These are phyloP conservation scores for Neurospora sp. DNA, from an alignment of 495 filamentous ascomycete species.

Conservation along the genomic window DNA sequence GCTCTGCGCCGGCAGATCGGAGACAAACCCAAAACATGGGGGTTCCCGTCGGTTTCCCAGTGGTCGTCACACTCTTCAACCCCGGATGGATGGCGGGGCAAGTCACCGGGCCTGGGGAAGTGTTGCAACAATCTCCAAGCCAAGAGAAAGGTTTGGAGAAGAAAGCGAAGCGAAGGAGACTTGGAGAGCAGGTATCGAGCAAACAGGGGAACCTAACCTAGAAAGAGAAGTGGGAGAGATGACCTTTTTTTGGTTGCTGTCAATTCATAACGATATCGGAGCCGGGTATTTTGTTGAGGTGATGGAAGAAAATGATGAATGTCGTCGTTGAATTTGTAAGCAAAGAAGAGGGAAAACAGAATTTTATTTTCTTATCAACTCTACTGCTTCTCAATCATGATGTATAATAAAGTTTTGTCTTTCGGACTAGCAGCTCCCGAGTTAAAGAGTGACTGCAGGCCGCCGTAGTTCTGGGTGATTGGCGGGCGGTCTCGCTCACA, in stretches of 20 bases:
- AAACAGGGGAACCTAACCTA: neutral
- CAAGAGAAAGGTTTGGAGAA: neutral
- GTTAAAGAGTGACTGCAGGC: neutral
- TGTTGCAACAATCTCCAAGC: neutral
- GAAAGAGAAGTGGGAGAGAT: too few relatives aligned
- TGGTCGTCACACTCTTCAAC: neutral
- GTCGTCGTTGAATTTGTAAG: neutral
- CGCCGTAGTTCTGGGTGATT: neutral
- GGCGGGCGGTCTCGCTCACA: neutral
- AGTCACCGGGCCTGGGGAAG: neutral
- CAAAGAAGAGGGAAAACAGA: neutral
- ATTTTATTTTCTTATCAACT: neutral
- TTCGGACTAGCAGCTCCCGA: neutral
- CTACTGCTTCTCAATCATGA: too few relatives aligned
- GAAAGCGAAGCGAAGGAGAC: neutral
- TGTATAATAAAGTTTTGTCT: too few relatives aligned
- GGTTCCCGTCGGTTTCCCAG: neutral
- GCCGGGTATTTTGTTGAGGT: neutral
- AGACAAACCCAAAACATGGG: constrained; percentile 3
- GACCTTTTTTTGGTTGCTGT: neutral
- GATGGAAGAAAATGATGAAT: neutral
- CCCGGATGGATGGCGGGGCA: neutral
- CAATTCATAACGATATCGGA: neutral
- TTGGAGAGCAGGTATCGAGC: neutral
- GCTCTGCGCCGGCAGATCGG: constrained; percentile 28